phyloP scores from a whole-genome alignment of 148 eudicot species.

The Rhododendron mucronatum region DNA sequence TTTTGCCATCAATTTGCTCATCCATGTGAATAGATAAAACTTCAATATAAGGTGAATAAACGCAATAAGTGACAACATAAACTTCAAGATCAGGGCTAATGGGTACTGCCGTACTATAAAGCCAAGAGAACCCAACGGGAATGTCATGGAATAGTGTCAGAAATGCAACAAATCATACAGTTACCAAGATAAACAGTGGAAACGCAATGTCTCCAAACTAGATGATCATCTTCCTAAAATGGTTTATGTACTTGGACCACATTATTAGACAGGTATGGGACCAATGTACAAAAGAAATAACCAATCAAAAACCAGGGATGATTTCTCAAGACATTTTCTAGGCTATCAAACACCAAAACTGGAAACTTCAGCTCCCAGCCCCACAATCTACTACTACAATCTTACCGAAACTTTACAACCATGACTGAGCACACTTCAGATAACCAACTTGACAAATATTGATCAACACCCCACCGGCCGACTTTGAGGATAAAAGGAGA shows the following conservation, averaged over 20 bases:
- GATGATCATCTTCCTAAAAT: neutral
- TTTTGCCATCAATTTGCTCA: conserved; percentile 96
- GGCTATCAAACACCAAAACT: neutral
- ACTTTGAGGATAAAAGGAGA: neutral
- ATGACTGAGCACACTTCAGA: neutral
- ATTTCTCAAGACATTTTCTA: neutral
- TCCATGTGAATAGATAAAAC: conserved; percentile 93
- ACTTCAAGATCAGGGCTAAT: neutral
- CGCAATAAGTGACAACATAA: neutral
- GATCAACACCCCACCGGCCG: neutral
- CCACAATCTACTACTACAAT: neutral
- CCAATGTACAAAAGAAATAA: neutral
- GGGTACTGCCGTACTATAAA: neutral
- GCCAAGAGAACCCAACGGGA: neutral
- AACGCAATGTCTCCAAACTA: neutral
- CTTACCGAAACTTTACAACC: neutral
- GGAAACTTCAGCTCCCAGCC: neutral
- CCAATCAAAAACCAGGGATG: neutral
- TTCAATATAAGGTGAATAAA: conserved; percentile 13
- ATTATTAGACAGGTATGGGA: neutral
- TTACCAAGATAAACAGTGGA: neutral
- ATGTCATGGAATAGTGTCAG: neutral
- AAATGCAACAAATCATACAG: neutral
- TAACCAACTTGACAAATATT: neutral
- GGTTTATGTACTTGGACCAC: neutral